Evolutionary conservation across 2,329 filamentous ascomycete species (phyloP), one percentile per base, ranked within the genome.

Genomic region (Nemania sp.): DNA sequence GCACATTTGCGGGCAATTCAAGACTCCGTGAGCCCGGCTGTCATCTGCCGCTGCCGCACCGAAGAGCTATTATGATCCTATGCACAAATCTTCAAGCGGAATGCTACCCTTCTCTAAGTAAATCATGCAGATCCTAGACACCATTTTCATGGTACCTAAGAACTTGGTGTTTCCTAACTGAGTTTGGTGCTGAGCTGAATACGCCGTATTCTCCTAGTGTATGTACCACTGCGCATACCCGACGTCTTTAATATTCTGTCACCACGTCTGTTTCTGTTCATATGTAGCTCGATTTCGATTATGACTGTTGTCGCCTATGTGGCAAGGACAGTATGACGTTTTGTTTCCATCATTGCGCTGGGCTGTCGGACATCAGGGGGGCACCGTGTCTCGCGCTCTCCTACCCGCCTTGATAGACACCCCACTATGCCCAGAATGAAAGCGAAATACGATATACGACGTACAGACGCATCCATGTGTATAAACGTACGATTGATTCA

Each of bases 381-480:
- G 49, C 41, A 9, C 30, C 20, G 34, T 49, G 36, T 28, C 12
- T 42, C 17, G 30, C 19, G 49, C 39, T 19, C 17, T 31, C 14
- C 20, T 48, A 24, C 49, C 19, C 28, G 11, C 17, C 23, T 22
- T 12, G n/a, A n/a, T n/a, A n/a, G n/a, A n/a, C n/a, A n/a, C n/a
- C n/a, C n/a, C n/a, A n/a, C n/a, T n/a, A n/a, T n/a, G n/a, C n/a
- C n/a, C n/a, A n/a, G n/a, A n/a, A n/a, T n/a, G n/a, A n/a, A n/a
- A n/a, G 45, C 53, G 53, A 56, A 23, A 56, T 56, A 56, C 53
- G 53, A 37, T 4, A n/a, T 17, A 43, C 22, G 15, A n/a, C 19
- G 24, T 42, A 23, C 14, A 30, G 6, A 42, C 3, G 30, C 19
- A 20, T 17, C 23, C 23, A 28, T 12, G 40, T 30, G 3, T 30